phyloP scores from a whole-genome alignment of 495 filamentous ascomycete genomes.

The Podospora pseudopauciseta region DNA sequence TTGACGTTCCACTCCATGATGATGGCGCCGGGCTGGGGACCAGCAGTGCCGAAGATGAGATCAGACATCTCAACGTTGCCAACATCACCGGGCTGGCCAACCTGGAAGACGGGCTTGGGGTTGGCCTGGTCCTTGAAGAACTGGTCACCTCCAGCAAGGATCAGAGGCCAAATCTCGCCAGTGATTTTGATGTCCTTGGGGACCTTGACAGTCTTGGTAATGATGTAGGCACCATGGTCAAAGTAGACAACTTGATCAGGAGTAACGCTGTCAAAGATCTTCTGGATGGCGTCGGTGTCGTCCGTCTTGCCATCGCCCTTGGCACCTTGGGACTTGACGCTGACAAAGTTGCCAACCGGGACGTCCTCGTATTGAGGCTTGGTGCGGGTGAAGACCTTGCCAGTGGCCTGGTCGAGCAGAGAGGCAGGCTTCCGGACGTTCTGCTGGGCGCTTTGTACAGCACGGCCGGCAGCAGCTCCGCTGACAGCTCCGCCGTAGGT shows the following conservation, averaged over 20 bases:
- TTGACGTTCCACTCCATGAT: constrained; percentile 89
- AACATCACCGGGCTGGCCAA: constrained; percentile 73
- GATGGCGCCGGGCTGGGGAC: constrained; percentile 77
- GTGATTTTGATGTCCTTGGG: constrained; percentile 76
- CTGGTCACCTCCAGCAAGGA: constrained; percentile 70
- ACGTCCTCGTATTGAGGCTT: constrained; percentile 72
- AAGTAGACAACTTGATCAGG: constrained; percentile 76
- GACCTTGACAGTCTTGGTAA: constrained; percentile 79
- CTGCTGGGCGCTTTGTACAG: constrained; percentile 49
- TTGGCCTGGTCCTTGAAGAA: constrained; percentile 67
- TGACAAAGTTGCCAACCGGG: constrained; percentile 59
- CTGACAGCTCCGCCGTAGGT: constrained; percentile 49
- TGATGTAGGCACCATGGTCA: constrained; percentile 82
- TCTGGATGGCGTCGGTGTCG: constrained; percentile 68
- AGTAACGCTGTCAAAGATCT: constrained; percentile 58
- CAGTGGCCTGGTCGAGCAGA: constrained; percentile 50
- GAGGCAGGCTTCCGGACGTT: constrained; percentile 53
- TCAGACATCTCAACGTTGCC: constrained; percentile 83
- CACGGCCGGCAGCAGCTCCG: constrained; percentile 38
- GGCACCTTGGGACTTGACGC: constrained; percentile 71
- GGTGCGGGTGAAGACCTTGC: constrained; percentile 60
- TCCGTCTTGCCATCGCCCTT: constrained; percentile 73
- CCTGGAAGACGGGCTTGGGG: constrained; percentile 68
- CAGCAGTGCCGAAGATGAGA: constrained; percentile 75
- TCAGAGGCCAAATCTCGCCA: constrained; percentile 87